Conservation (phyloP, 2,329 filamentous ascomycete species). For the Stenocarpella maydis region DNA sequence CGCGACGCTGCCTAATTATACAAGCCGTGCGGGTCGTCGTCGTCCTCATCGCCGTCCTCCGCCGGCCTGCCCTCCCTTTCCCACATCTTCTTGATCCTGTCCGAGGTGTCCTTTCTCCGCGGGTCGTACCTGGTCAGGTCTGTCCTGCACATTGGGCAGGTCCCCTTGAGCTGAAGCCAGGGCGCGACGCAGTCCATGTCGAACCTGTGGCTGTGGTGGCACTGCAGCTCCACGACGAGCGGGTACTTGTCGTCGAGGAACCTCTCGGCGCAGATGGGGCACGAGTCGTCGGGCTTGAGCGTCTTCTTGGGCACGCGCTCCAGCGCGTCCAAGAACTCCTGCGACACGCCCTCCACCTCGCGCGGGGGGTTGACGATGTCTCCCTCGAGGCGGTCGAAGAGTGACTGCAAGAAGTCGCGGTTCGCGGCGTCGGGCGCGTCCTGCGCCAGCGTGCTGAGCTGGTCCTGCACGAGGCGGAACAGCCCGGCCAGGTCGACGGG, state of each 20-base stretch:
- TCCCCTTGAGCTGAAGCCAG: conserved; percentile 71
- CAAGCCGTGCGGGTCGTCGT: conserved; percentile 60
- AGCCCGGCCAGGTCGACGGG: conserved; percentile 65
- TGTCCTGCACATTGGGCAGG: conserved; percentile 69
- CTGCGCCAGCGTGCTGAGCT: conserved; percentile 59
- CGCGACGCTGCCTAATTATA: conserved; percentile 47
- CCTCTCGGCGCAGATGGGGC: conserved; percentile 69
- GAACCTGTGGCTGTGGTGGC: conserved; percentile 65
- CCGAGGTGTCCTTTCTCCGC: conserved; percentile 24
- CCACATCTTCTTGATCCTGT: conserved; percentile 32
- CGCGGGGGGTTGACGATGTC: conserved; percentile 62
- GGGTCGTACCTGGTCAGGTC: conserved; percentile 58
- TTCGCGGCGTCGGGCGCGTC: conserved; percentile 59
- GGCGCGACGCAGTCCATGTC: conserved; percentile 74
- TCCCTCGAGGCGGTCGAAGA: conserved; percentile 57
- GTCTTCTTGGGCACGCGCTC: conserved; percentile 64
- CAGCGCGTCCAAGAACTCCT: conserved; percentile 66
- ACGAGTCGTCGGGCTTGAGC: conserved; percentile 60
- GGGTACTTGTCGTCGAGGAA: conserved; percentile 70
- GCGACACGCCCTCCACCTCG: conserved; percentile 62
- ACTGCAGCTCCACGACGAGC: conserved; percentile 71
- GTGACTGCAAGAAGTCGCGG: conserved; percentile 57
- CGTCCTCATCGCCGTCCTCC: conserved; percentile 61
- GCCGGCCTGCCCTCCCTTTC: conserved; percentile 59
- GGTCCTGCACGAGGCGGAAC: conserved; percentile 67